Base-by-base conservation (phyloP, 1,284 basidiomycete species). In the Malassezia arunalokei region DNA sequence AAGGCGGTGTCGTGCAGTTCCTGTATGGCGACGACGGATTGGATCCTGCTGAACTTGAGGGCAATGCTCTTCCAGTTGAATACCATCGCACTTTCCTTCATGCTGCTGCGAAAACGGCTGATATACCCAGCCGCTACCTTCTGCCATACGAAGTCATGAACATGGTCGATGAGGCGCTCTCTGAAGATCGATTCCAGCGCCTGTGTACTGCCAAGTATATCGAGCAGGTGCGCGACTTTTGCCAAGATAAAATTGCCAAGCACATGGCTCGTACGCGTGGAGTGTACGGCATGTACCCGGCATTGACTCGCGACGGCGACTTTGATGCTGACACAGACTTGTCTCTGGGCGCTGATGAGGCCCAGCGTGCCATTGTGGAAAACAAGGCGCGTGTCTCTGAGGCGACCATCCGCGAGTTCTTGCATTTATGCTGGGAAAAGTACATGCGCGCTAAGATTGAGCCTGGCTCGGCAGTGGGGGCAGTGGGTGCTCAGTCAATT, bases 401-500 rank as follows among this genome's bases (percentile, higher is more conserved):
- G 69, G 76, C 77, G 6, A 91, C 96, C 66, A 75, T 98, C 3
- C 77, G 76, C 41, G 77, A 76, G 7, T 98, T 98, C 80, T 76
- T 98, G 37, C 78, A 87, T 29, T 78, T 87, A 49, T 95, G 89
- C 73, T 88, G 87, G 81, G 82, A 82, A 28, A 88, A 75, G 58
- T 73, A 72, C 56, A 67, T 71, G 60, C 59, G 59, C 37, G 71
- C 71, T 51, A 70, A 70, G 57, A 62, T 73, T 42, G 67, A 72
- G 57, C 64, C 65, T 12, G 73, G 68, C 39, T 65, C 64, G 12
- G 96, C 94, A 5, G 94, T 98, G 15, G 94, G 94, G 46, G 94
- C 94, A 14, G 89, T 99, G 42, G 94, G 94, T 14, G 94, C 94
- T 1, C 94, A 99, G 73, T 98, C 94, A 6, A 98, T 99, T 60